These are phyloP conservation scores for Fusarium pilosicola DNA, from an alignment of 2,329 filamentous ascomycete species.

Conservation along the genomic window DNA sequence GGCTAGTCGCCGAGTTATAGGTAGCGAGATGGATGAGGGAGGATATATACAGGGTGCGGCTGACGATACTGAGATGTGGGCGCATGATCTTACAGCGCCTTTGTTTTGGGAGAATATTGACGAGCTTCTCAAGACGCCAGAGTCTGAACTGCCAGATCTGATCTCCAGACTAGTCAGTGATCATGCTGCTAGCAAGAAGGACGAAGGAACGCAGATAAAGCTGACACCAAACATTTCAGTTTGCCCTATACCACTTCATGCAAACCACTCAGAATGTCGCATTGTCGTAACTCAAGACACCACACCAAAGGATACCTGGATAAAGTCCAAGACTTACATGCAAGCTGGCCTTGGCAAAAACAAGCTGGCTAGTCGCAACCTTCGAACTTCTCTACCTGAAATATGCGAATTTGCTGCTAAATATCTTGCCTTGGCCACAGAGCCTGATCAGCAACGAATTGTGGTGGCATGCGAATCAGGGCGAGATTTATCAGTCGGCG, in stretches of 20 bases:
- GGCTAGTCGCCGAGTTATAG: constrained; percentile 76
- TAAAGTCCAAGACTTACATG: constrained; percentile 53
- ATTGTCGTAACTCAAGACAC: constrained; percentile 56
- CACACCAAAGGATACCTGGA: constrained; percentile 57
- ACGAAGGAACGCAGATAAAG: constrained; percentile 27
- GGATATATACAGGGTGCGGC: constrained; percentile 92
- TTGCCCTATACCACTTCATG: constrained; percentile 46
- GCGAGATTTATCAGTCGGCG: constrained; percentile 82
- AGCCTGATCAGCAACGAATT: constrained; percentile 41
- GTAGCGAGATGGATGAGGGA: constrained; percentile 71
- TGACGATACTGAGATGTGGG: constrained; percentile 96
- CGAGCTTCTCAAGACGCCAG: constrained; percentile 68
- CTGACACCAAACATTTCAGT: constrained; percentile 54
- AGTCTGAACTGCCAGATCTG: constrained; percentile 68
- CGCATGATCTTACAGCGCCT: constrained; percentile 77
- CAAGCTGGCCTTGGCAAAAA: constrained; percentile 73
- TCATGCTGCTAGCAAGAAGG: constrained; percentile 24
- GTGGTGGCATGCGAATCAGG: constrained; percentile 80
- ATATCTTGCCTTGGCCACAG: constrained; percentile 45
- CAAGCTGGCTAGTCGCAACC: constrained; percentile 83
- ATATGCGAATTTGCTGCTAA: constrained; percentile 66
- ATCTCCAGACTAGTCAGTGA: constrained; percentile 58
- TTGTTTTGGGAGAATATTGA: constrained; percentile 81
- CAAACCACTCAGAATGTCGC: constrained; percentile 46
- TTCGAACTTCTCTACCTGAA: constrained; percentile 75